Evolutionary conservation across 1,284 basidiomycete species (phyloP), one percentile per base, ranked within the genome.

Genomic region (Ustilago hordei): DNA sequence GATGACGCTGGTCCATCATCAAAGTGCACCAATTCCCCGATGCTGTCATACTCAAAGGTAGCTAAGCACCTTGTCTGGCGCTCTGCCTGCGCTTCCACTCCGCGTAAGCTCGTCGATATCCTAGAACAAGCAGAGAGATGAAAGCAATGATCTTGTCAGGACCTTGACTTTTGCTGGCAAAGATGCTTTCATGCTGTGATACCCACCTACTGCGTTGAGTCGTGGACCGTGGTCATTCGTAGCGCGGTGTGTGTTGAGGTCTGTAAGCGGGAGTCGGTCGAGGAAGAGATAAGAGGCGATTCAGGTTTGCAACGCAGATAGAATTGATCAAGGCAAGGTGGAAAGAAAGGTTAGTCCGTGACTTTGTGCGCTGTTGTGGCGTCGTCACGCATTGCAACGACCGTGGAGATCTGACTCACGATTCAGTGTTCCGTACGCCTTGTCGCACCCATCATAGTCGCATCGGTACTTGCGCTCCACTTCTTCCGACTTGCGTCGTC

Each of bases 381-480:
- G 53, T 68, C 63, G 69, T 38, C 50, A 71, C 31, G 53, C 60
- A 59, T 65, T 35, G 1, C 36, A 8, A 39, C 32, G 12, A 1
- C 12, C 8, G 3, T 13, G 31, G 19, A 8, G 17, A 8, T 53
- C 9, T 32, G 4, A 78, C 70, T 57, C 41, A 78, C 76, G 94
- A 85, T 95, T 95, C 41, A 95, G 89, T 4, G 93, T 95, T 15
- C 93, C 93, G 81, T 95, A 94, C 35, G 92, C 63, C 87, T 95
- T 95, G 52, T 90, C 89, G 86, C 94, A 95, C 48, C 92, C 92
- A 2, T 91, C 91, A 89, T 91, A 95, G 71, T 88, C 88, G 88
- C 94, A 95, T 68, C 90, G 89, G 86, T 95, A 95, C 55, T 95
- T 88, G 34, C 94, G 90, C 87, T 95, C 94, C 72, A 95, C 95